Evolutionary conservation across 1,139 yeast genomes (phyloP), one percentile per base, ranked within the genome.

Genomic region (Blastobotrys arbuscula): DNA sequence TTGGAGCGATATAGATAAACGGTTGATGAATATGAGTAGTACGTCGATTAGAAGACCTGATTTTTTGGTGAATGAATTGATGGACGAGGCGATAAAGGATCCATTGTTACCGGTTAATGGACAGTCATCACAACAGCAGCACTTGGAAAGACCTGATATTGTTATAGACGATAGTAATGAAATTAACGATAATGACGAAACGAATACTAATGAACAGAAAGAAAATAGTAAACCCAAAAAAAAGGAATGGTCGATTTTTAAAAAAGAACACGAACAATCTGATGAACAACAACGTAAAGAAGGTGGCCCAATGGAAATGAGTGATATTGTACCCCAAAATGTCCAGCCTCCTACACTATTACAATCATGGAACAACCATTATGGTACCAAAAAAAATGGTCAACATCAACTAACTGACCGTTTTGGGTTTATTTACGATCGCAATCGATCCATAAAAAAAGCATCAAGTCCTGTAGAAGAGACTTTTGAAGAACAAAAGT

Each of bases 371-470:
- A 60, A 57, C 35, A 55, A 57, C 40, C 58, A 60, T 50, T 55
- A 58, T 53, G 51, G 60, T 12, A n/a, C n/a, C n/a, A 36, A 56
- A 8, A 62, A 61, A 23, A 60, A 64, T 9, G 62, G 65, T 4
- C 9, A 3, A 18, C n/a, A n/a, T n/a, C 52, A 48, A 18, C 60
- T 62, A 33, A 71, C 78, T 7, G 82, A 78, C 55, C 66, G 75
- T 50, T 77, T 73, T 59, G 82, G 82, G 0, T 78, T 78, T 58
- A 67, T 77, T 30, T 69, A 70, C 48, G 61, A 58, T 45, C 37
- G 54, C 43, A 47, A 52, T 26, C 41, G 13, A 10, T 26, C 33
- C 34, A 33, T 26, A 39, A 23, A 20, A 31, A 16, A 39, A 30
- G 21, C 26, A 38, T 26, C 10, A 26, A 28, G 38, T 19, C 33